Base-by-base conservation (phyloP, 2,329 filamentous ascomycete genomes). In the Neobulgaria alba region DNA sequence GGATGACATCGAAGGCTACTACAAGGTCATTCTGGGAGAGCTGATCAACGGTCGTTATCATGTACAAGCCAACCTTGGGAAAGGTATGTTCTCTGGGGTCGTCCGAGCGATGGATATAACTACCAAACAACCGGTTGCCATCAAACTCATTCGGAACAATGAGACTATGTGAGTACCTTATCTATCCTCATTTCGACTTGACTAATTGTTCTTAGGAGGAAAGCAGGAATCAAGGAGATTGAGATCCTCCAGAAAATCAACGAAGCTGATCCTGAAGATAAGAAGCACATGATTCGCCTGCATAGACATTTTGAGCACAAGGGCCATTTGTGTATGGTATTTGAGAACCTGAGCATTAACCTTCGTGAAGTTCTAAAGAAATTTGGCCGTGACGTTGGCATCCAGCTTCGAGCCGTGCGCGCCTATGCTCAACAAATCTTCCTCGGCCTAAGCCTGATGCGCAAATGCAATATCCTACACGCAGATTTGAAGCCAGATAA, bases 401-500 rank as follows among this genome's bases (percentile, higher is more conserved):
- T 98, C 65, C 93, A 94, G 55, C 66, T 96, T 40, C 77, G 77
- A 46, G 90, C 89, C 9, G 90, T 95, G 35, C 78, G 87, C 52
- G 79, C 82, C 12, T 98, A 95, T 59, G 86, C 90, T 3, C 83
- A 89, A 56, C 92, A 98, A 64, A 95, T 95, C 61, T 95, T 98
- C 61, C 72, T 93, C 19, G 87, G 87, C 2, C 67, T 98, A 38
- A 82, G 81, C 54, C 80, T 95, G 56, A 77, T 98, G 68, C 83
- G 87, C 54, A 90, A 87, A 59, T 93, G 85, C 67, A 88, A 88
- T 62, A 86, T 98, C 59, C 76, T 98, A 38, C 92, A 98, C 61
- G 89, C 90, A 10, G 92, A 98, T 69, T 64, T 98, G 54, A 98
- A 98, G 64, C 92, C 92, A 7, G 92, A 98, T 74, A 98, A 98